Percentiles rank a stretch among this genome's conserved stretches.
phyloP scores from a whole-genome alignment of 2,329 filamentous ascomycete species.

The Aureobasidium musti region DNA sequence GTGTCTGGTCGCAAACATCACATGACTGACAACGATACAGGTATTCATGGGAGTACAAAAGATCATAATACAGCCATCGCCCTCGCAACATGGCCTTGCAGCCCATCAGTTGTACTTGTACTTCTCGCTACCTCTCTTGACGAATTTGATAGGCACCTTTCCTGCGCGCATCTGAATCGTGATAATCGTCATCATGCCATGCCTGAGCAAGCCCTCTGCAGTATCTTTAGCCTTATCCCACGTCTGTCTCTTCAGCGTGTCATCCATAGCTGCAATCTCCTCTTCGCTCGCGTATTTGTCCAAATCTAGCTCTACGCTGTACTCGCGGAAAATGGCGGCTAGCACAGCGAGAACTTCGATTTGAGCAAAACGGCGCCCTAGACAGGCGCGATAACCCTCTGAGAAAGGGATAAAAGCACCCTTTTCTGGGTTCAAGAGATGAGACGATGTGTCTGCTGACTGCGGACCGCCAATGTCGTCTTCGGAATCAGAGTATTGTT shows the following conservation, averaged over 20 bases:
- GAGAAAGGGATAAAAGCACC: slow-evolving; percentile 60
- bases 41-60: background rate
- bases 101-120: slow-evolving; percentile 49
- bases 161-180: slow-evolving; percentile 70
- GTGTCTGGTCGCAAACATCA: too few species aligned
- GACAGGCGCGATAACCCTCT: slow-evolving; percentile 57
- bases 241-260: slow-evolving; percentile 55
- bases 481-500: slow-evolving; percentile 43
- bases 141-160: slow-evolving; percentile 67
- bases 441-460: slow-evolving; percentile 60
- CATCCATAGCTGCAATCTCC: slow-evolving; percentile 56
- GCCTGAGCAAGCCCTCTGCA: slow-evolving; percentile 55
- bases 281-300: slow-evolving; percentile 47
- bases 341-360: slow-evolving; percentile 58
- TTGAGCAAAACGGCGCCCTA: slow-evolving; percentile 59
- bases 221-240: slow-evolving; percentile 64
- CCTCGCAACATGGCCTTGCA: too few species aligned
- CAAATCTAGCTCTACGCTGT: slow-evolving; percentile 71
- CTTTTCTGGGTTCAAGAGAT: slow-evolving; percentile 59
- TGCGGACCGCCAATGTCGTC: slow-evolving; percentile 62
- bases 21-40: background rate
- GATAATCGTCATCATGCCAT: slow-evolving; percentile 62
- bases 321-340: slow-evolving; percentile 56
- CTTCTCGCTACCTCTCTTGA: slow-evolving; percentile 68
- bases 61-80: too few species aligned